Evolutionary conservation across 352 stramenopile species (phyloP).

Genomic region (Globisporangium splendens): DNA sequence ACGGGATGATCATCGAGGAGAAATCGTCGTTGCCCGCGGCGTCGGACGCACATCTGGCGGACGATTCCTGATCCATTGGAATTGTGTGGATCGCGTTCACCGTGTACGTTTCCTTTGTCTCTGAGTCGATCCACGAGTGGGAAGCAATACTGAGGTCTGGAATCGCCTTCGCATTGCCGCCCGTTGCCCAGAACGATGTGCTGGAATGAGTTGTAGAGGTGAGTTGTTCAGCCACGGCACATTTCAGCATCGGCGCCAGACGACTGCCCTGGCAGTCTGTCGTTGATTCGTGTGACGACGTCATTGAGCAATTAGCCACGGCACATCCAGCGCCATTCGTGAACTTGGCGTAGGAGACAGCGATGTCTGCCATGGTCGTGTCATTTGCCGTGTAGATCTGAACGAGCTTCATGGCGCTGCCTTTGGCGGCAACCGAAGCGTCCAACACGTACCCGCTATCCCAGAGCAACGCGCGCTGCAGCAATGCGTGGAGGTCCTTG

Average conservation of each 20-base stretch:
- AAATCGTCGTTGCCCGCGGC: background rate
- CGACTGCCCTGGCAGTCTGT: conserved; percentile 19
- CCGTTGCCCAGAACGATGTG: conserved; percentile 29
- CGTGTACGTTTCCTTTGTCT: conserved; percentile 7
- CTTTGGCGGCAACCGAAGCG: background rate
- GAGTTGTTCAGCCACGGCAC: conserved; percentile 11
- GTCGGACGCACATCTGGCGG: conserved; percentile 3
- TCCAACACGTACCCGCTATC: conserved; percentile 31
- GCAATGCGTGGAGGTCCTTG: conserved; percentile 19
- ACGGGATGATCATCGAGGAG: conserved; percentile 22
- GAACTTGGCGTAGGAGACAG: conserved; percentile 19
- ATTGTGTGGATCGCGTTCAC: conserved; percentile 29
- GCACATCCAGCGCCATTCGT: conserved; percentile 12
- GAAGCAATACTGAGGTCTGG: conserved; percentile 17
- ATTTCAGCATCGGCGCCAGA: conserved; percentile 18
- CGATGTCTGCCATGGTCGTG: conserved; percentile 29
- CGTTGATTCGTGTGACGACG: background rate
- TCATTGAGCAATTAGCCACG: conserved; percentile 16
- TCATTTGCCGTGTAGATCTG: conserved; percentile 23
- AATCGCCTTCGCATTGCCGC: conserved; percentile 12
- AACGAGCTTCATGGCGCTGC: conserved; percentile 8
- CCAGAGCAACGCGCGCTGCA: conserved; percentile 40
- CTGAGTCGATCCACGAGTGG: conserved; percentile 17
- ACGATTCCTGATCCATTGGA: conserved; percentile 5
- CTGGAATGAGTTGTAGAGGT: background rate